These are phyloP conservation scores for Rhodotorula sp. DNA, from an alignment of 1,284 basidiomycete species.

Conservation along the genomic window DNA sequence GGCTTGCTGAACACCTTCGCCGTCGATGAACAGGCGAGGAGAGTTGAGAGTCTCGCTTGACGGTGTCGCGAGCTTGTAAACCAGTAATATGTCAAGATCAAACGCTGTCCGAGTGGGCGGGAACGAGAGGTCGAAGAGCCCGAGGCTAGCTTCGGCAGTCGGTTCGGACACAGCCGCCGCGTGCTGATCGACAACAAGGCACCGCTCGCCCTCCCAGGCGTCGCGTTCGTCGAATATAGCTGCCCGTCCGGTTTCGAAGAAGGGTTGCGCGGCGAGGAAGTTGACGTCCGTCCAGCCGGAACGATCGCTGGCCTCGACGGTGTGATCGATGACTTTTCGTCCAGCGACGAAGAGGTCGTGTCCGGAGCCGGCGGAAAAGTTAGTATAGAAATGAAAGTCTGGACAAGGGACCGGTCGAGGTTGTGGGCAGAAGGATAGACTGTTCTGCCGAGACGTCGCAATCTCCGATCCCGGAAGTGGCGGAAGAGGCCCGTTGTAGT, in stretches of 20 bases:
- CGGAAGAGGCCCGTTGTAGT: conserved; percentile 5
- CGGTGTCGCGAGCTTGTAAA: background rate
- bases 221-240: conserved; percentile 8
- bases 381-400: conserved; percentile 16
- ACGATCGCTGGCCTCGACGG: background rate
- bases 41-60: too few species aligned
- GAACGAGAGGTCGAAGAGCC: background rate
- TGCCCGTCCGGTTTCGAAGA: fast-evolving
- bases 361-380: conserved; percentile 29
- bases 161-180: background rate
- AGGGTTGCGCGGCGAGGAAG: background rate
- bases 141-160: background rate
- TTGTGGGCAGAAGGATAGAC: background rate
- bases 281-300: conserved; percentile 31
- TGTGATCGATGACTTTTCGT: background rate
- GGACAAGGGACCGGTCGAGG: conserved; percentile 4
- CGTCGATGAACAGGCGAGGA: too few species aligned
- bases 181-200: conserved; percentile 1
- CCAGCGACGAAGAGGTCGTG: conserved; percentile 28
- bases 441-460: background rate
- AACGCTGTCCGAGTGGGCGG: background rate
- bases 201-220: conserved; percentile 11
- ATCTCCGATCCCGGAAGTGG: conserved; percentile 3
- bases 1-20: too few species aligned
- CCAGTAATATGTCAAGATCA: background rate